A percentile compares a stretch with the other conserved stretches of the same genome.
These are phyloP conservation scores for Microbotryum intermedium DNA, from an alignment of 1,284 basidiomycete genomes.

Conservation along the genomic window DNA sequence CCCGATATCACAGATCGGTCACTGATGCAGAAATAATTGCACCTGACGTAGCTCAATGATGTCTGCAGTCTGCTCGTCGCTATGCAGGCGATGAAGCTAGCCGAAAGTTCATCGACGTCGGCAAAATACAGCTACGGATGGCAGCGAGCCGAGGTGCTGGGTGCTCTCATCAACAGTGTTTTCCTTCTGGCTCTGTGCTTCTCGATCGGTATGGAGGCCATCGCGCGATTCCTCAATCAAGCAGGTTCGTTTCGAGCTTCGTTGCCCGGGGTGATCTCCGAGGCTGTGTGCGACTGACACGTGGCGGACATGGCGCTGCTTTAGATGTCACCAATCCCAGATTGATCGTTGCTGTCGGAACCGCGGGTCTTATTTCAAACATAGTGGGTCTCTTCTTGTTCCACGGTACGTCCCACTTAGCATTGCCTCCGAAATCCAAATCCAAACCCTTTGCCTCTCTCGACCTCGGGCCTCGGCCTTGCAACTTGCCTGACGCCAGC, in stretches of 20 bases:
- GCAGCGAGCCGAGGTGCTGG: conserved; percentile 98
- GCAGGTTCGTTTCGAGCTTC: conserved; percentile 50
- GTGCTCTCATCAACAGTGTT: conserved; percentile 90
- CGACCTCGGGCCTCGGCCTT: neutral
- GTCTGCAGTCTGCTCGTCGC: conserved; percentile 92
- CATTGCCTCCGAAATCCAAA: too few relatives aligned
- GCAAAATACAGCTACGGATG: conserved; percentile 81
- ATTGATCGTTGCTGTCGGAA: conserved; percentile 83
- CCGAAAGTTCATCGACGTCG: conserved; percentile 41
- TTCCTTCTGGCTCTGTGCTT: conserved; percentile 94
- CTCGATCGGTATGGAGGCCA: conserved; percentile 86
- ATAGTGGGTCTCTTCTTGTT: conserved; percentile 89
- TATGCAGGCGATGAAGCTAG: conserved; percentile 76
- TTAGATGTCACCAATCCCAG: conserved; percentile 83
- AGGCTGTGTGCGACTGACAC: neutral
- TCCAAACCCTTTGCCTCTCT: conserved; percentile 2
- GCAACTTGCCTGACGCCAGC: neutral
- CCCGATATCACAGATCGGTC: conserved; percentile 21
- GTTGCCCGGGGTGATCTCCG: too few relatives aligned
- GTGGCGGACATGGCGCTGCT: neutral
- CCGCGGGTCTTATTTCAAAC: conserved; percentile 81
- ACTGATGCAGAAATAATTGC: conserved; percentile 1
- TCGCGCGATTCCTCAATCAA: conserved; percentile 77
- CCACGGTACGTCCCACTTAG: conserved; percentile 57
- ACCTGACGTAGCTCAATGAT: conserved; percentile 44